phyloP scores from a whole-genome alignment of 2,329 filamentous ascomycete genomes.

The Arachnomyces sp. region DNA sequence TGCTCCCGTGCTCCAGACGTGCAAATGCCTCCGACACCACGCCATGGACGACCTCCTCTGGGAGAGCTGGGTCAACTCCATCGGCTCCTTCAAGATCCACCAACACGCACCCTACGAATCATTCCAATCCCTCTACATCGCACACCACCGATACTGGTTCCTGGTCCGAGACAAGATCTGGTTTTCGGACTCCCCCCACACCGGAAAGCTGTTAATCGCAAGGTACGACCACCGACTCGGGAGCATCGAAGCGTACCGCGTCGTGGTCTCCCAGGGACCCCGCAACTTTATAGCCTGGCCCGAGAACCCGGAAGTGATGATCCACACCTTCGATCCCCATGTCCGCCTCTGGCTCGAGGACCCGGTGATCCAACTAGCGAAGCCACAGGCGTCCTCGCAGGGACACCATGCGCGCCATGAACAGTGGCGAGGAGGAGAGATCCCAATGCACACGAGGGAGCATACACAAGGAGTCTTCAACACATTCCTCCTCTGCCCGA shows the following conservation, averaged over 20 bases:
- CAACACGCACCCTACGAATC: conserved; percentile 53
- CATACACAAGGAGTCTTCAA: conserved; percentile 51
- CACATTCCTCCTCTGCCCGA: conserved; percentile 59
- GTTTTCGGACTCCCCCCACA: conserved; percentile 69
- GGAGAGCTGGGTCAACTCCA: conserved; percentile 60
- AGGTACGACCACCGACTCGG: conserved; percentile 66
- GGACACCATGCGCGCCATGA: conserved; percentile 14
- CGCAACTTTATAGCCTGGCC: conserved; percentile 57
- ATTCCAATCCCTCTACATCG: conserved; percentile 64
- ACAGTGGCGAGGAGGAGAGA: conserved; percentile 32
- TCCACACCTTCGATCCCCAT: conserved; percentile 64
- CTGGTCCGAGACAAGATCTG: conserved; percentile 72
- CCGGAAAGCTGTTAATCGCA: conserved; percentile 67
- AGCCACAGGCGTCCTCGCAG: conserved; percentile 10
- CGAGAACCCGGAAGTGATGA: conserved; percentile 56
- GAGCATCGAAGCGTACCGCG: conserved; percentile 71
- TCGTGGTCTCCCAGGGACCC: conserved; percentile 57
- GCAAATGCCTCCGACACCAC: conserved; percentile 52
- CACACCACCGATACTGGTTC: conserved; percentile 79
- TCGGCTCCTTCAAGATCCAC: conserved; percentile 54
- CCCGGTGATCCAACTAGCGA: conserved; percentile 56
- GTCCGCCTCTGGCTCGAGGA: conserved; percentile 67
- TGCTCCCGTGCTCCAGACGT: conserved; percentile 52
- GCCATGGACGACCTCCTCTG: conserved; percentile 63
- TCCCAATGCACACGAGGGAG: conserved; percentile 49